Evolutionary conservation across 2,329 filamentous ascomycete genomes (phyloP).

Genomic region (Colletotrichum gloeosporioides): DNA sequence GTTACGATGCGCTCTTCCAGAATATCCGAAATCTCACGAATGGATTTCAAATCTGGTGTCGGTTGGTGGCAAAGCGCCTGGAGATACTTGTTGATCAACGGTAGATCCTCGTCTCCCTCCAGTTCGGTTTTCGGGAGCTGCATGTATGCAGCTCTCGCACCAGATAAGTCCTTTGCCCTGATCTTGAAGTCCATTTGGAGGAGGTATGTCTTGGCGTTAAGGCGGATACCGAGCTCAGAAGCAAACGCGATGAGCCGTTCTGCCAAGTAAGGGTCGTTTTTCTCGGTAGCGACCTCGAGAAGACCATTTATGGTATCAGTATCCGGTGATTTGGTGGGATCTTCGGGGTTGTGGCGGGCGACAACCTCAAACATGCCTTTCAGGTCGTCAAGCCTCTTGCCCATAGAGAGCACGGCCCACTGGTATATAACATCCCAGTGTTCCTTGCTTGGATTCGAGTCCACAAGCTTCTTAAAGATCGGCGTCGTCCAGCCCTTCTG

Average conservation of each 20-base stretch:
- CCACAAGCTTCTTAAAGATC: constrained; percentile 60
- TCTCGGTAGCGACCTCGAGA: constrained; percentile 74
- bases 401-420: constrained; percentile 74
- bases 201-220: constrained; percentile 73
- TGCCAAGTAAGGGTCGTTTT: constrained; percentile 72
- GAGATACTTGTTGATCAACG: constrained; percentile 74
- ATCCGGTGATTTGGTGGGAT: constrained; percentile 60
- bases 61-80: constrained; percentile 67
- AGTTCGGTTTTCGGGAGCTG: constrained; percentile 58
- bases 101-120: constrained; percentile 62
- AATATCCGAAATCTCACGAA: constrained; percentile 75
- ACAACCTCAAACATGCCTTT: constrained; percentile 75
- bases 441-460: constrained; percentile 52
- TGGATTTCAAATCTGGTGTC: constrained; percentile 69
- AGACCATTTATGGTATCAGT: constrained; percentile 78
- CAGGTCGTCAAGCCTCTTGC: constrained; percentile 74
- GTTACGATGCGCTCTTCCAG: constrained; percentile 73
- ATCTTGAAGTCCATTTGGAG: constrained; percentile 80
- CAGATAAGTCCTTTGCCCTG: constrained; percentile 73
- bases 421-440: constrained; percentile 77
- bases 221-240: constrained; percentile 66
- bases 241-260: constrained; percentile 76
- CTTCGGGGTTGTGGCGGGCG: constrained; percentile 51
- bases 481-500: constrained; percentile 67
- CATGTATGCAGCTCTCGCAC: constrained; percentile 70